A percentile compares a stretch with the other conserved stretches of the same genome.
Evolutionary conservation across 73 alveolate genomes (phyloP).

Genomic region (Paramecium sexaurelia): DNA sequence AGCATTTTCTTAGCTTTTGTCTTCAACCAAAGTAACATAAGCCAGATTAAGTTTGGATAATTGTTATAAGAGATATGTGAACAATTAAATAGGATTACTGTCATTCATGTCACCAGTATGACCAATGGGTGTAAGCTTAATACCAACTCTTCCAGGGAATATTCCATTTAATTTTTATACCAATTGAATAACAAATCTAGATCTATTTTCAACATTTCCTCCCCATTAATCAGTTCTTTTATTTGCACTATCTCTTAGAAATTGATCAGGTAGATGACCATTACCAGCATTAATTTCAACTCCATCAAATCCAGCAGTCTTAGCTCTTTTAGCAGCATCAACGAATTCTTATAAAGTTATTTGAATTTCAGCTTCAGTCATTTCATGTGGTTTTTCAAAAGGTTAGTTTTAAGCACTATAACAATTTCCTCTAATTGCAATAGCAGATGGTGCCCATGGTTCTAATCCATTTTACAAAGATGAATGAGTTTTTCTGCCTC

Average conservation of each 20-base stretch:
- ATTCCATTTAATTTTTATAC: constrained; percentile 59
- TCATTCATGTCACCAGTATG: constrained; percentile 50
- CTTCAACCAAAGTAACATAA: constrained; percentile 51
- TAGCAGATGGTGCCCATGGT: constrained; percentile 60
- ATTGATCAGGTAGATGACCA: constrained; percentile 77
- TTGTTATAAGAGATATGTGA: constrained; percentile 29
- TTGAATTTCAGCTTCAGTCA: constrained; percentile 75
- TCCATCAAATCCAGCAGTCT: constrained; percentile 95
- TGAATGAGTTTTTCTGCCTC: constrained; percentile 48
- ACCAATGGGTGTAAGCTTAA: constrained; percentile 54
- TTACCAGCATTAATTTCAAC: constrained; percentile 87
- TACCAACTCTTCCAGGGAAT: constrained; percentile 45
- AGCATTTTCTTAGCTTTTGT: constrained; percentile 30
- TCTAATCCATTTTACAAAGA: constrained; percentile 46
- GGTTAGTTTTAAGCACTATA: constrained; percentile 1
- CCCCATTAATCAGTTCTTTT: constrained; percentile 91
- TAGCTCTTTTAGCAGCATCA: constrained; percentile 80
- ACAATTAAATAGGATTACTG: constrained; percentile 32
- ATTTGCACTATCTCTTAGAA: constrained; percentile 78
- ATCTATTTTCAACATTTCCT: constrained; percentile 85
- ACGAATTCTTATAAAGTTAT: constrained; percentile 72
- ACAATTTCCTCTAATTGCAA: constrained; percentile 54
- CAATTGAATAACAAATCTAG: constrained; percentile 76
- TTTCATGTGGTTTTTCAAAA: constrained; percentile 57
- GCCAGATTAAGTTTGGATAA: constrained; percentile 21